Base-by-base conservation (phyloP, 2,329 filamentous ascomycete species). In the Aspergillus pseudoviridinutans region DNA sequence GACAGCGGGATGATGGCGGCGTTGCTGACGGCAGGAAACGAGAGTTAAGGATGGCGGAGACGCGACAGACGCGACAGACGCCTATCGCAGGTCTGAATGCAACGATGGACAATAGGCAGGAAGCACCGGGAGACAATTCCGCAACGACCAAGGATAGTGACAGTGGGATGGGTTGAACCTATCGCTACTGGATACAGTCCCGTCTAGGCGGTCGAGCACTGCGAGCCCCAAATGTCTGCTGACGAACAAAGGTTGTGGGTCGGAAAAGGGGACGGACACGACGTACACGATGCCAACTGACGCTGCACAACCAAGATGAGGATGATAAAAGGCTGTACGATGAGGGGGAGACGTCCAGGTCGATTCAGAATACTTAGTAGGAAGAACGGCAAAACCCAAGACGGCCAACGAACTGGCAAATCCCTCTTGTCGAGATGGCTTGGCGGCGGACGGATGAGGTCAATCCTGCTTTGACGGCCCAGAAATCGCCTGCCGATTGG, bases 371-470 rank as follows among this genome's bases (percentile, higher is more conserved):
- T 44, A 47, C 50, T 59, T 53, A 55, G 58, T 49, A 56, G 47
- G 49, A 60, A 53, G 27, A 51, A 29, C 49, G 49, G 32, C 41
- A 44, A 50, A 29, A 58, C 53, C 50, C 24, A 49, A 55, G 49
- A 56, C n/a, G 22, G 14, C 32, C 32, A 7, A 49, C 49, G 24
- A 27, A 35, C 52, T 42, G 58, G 51, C 49, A 66, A 63, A 64
- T 63, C 58, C 59, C 55, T 56, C 54, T 49, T 50, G 27, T 62
- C 60, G 57, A 62, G 56, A 59, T 56, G 44, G 54, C 56, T 58
- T 64, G 57, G 56, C 59, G 55, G 57, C 56, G 59, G 57, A 55
- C 2, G 53, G 42, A 68, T 71, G 67, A 71, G 62, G 64, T 67
- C 68, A 68, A 65, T 62, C 24, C 32, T 38, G 32, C 6, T 38